Percentiles rank a stretch among this genome's conserved stretches.
Conservation (phyloP, 2,329 filamentous ascomycete genomes). For the Blastomyces parvus region DNA sequence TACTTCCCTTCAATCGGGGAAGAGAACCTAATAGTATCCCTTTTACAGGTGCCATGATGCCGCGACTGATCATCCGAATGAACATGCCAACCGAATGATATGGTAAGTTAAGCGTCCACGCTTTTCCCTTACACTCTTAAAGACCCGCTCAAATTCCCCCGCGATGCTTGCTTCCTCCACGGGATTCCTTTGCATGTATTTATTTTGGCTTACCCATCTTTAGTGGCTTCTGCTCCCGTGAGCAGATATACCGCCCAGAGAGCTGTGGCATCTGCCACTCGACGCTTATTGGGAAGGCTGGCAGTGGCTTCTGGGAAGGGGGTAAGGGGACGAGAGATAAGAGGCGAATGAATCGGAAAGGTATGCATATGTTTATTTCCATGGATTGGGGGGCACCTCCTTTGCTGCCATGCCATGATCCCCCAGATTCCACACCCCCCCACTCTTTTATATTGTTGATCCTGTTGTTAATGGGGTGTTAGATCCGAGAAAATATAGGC, state of each 20-base stretch:
- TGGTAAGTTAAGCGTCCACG: slow-evolving; percentile 39
- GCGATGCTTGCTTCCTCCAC: background rate
- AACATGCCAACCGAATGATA: slow-evolving; percentile 77
- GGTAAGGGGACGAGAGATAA: slow-evolving; percentile 71
- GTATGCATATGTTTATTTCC: slow-evolving; percentile 22
- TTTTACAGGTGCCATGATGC: slow-evolving; percentile 59
- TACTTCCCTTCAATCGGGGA: background rate
- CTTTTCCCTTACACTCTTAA: background rate
- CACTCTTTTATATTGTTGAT: background rate
- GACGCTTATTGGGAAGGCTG: slow-evolving; percentile 57
- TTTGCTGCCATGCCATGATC: too few relatives aligned
- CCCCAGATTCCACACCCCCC: too few relatives aligned
- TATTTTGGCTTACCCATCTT: slow-evolving; percentile 2
- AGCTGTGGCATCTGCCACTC: slow-evolving; percentile 65
- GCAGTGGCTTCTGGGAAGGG: slow-evolving; percentile 74
- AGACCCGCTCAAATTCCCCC: background rate
- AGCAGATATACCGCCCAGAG: slow-evolving; percentile 69
- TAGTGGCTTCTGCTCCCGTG: slow-evolving; percentile 62
- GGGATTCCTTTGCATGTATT: background rate
- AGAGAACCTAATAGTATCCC: slow-evolving; percentile 8
- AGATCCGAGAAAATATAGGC: slow-evolving; percentile 64
- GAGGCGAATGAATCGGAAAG: slow-evolving; percentile 61
- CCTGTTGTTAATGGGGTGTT: background rate
- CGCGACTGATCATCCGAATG: slow-evolving; percentile 60
- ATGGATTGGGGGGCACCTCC: background rate